Base-by-base conservation (phyloP, 2,329 filamentous ascomycete species). In the Chaetomium sp. region DNA sequence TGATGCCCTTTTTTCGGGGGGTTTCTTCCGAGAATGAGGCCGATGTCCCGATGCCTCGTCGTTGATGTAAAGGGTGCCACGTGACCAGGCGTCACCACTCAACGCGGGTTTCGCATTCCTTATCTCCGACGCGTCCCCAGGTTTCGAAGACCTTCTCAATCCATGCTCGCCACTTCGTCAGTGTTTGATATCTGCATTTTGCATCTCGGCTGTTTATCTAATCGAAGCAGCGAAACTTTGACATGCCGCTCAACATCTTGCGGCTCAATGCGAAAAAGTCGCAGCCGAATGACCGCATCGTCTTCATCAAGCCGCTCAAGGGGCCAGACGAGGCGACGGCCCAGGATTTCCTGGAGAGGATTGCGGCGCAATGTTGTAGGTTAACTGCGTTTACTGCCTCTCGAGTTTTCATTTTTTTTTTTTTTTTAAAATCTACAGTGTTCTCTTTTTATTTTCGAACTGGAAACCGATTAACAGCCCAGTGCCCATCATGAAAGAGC, bases 261-360 rank as follows among this genome's bases (percentile, higher is more conserved):
- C 82, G 89, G 59, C 76, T 95, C 50, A 95, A 95, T 66, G 85
- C 84, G 63, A 87, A 81, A 66, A 81, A 78, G 46, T 82, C 86
- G 53, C 85, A 88, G 56, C 89, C 89, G 6, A 95, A 94, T 64
- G 76, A 82, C 27, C 81, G 84, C 58, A 89, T 95, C 63, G 82
- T 89, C 67, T 95, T 95, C 74, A 92, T 95, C 73, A 91, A 91
- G 66, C 85, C 89, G 1, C 75, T 91, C 0, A 77, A 83, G 11
- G 86, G 87, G 0, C 73, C 79, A 0, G 79, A 85, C 59, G 79
- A 86, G 66, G 72, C 75, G 1, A 75, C 78, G 6, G 83, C 88
- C 0, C 82, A 85, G 62, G 84, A 87, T 56, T 91, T 88, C 60
- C 75, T 92, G 1, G 85, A 89, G 64, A 79, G 86, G 34, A 88